Percentiles rank a stretch among this genome's conserved stretches.
phyloP scores from a whole-genome alignment of 192 early-diverging fungal species.

The Gryganskiella cystojenkinii region DNA sequence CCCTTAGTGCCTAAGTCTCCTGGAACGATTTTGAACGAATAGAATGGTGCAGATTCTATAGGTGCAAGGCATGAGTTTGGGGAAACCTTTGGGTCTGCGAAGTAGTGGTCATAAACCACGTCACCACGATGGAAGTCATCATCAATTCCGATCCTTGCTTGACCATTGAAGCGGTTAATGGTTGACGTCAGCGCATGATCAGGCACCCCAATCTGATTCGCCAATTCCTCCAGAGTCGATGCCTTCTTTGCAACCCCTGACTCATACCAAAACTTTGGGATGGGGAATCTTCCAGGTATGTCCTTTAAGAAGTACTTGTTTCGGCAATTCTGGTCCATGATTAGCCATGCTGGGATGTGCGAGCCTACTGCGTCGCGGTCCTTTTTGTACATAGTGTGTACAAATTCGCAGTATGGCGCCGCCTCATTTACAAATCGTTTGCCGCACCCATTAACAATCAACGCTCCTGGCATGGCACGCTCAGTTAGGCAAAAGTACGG shows the following conservation, averaged over 20 bases:
- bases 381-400: constrained; percentile 18
- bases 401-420: constrained; percentile 6
- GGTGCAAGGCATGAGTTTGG: constrained; percentile 24
- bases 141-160: constrained; percentile 9
- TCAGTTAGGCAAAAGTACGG: constrained; percentile 25
- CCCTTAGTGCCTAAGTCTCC: constrained; percentile 20
- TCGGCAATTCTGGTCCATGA: constrained; percentile 13
- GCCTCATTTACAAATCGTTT: constrained; percentile 25
- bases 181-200: constrained; percentile 5
- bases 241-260: constrained; percentile 20
- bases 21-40: constrained; percentile 19
- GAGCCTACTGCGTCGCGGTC: constrained; percentile 1
- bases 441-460: constrained; percentile 15
- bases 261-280: constrained; percentile 18
- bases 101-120: constrained; percentile 4
- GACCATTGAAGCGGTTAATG: constrained; percentile 1
- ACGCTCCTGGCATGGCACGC: constrained; percentile 11
- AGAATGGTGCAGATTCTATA: constrained; percentile 10
- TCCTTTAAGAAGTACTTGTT: constrained; percentile 14
- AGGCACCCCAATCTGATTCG: constrained; percentile 3
- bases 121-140: constrained; percentile 13
- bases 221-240: constrained; percentile 6
- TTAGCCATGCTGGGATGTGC: constrained; percentile 16
- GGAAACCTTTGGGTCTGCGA: constrained; percentile 4
- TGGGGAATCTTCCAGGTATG: constrained; percentile 6